phyloP scores from a whole-genome alignment of 2,329 filamentous ascomycete species.

The Venturia aucupariae region DNA sequence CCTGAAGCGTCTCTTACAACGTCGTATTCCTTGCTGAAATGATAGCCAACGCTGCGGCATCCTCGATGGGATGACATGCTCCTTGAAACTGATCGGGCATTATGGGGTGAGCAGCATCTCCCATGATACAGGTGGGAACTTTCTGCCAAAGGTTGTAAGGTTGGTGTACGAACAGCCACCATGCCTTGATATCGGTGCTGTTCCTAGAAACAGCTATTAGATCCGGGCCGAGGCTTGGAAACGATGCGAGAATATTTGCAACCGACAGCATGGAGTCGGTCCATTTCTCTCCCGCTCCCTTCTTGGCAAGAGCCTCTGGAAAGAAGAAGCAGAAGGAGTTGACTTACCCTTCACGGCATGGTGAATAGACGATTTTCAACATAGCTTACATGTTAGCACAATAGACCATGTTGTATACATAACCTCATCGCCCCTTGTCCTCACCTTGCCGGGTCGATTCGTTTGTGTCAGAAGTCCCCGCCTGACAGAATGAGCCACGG shows the following conservation, averaged over 20 bases:
- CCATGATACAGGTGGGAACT: slow-evolving; percentile 46
- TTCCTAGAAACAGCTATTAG: slow-evolving; percentile 50
- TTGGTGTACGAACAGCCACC: slow-evolving; percentile 56
- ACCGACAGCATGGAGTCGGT: slow-evolving; percentile 49
- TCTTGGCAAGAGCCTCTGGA: slow-evolving; percentile 40
- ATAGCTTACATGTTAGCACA: too few species aligned
- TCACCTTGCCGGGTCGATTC: too few species aligned
- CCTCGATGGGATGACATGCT: slow-evolving; percentile 60
- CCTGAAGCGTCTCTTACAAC: slow-evolving; percentile 20
- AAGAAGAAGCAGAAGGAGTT: slow-evolving; percentile 66
- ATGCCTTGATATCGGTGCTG: slow-evolving; percentile 54
- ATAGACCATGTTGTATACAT: slow-evolving; percentile 6
- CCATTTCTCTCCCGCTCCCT: slow-evolving; percentile 51
- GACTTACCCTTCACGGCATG: slow-evolving; percentile 56
- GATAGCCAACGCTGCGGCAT: slow-evolving; percentile 54
- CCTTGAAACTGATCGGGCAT: slow-evolving; percentile 63
- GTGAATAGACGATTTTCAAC: slow-evolving; percentile 64
- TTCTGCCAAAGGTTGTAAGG: slow-evolving; percentile 52
- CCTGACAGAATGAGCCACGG: too few species aligned
- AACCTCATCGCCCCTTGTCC: not conserved
- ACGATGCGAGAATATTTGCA: slow-evolving; percentile 52
- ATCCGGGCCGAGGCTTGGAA: slow-evolving; percentile 49
- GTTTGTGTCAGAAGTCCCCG: too few species aligned
- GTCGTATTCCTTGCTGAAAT: slow-evolving; percentile 45
- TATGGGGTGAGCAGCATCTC: slow-evolving; percentile 61